Conservation (phyloP, 441 rosid genomes). For the Manihot esculenta region DNA sequence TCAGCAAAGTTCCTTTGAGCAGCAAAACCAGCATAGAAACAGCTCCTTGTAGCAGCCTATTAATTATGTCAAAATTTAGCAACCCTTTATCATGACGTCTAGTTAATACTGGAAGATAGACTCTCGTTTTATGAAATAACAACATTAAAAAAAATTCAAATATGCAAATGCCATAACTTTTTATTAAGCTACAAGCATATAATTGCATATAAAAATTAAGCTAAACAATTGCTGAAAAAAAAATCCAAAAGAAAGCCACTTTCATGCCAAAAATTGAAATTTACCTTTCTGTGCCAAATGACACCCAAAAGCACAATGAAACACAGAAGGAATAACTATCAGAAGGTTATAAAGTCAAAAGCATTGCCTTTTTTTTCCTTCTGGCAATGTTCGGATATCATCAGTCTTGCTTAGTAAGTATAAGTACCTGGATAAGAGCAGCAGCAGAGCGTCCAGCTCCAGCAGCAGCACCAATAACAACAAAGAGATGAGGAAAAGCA, state of each 20-base stretch:
- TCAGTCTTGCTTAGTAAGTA: no score
- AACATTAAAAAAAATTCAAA: background rate
- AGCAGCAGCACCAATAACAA: slow-evolving; percentile 81
- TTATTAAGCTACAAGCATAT: background rate
- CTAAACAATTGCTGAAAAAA: background rate
- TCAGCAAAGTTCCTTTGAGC: slow-evolving; percentile 98
- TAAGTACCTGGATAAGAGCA: slow-evolving; percentile 77
- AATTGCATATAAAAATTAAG: background rate
- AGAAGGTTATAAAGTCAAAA: background rate
- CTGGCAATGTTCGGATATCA: background rate
- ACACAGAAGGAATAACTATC: background rate
- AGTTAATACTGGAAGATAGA: slow-evolving; percentile 5
- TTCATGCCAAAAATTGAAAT: background rate
- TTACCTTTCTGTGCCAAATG: background rate
- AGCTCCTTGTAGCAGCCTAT: slow-evolving; percentile 93
- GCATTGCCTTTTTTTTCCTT: background rate
- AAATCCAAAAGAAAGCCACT: slow-evolving; percentile 8
- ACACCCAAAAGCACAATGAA: background rate
- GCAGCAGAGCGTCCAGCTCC: slow-evolving; percentile 97
- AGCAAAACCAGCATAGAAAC: slow-evolving; percentile 98
- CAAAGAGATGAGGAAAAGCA: slow-evolving; percentile 77
- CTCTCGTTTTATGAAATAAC: background rate
- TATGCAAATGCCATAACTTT: background rate
- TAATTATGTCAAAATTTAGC: slow-evolving; percentile 28
- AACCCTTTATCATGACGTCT: slow-evolving; percentile 15